phyloP scores from a whole-genome alignment of 2,329 filamentous ascomycete genomes.

The Cladosporium colombiae region DNA sequence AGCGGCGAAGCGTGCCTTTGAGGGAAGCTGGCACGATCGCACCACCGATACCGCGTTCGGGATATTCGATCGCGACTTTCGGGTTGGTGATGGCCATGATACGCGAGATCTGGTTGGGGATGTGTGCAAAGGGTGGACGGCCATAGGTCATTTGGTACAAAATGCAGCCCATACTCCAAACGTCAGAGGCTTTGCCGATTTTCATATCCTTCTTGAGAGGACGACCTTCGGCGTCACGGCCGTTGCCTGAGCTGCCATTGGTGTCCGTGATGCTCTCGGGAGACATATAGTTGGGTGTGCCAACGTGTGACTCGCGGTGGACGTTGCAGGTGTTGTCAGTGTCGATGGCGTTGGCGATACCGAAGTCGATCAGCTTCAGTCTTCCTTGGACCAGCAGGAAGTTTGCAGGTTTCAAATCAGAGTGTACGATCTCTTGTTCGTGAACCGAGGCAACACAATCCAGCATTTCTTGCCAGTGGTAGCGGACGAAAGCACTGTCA shows the following conservation, averaged over 20 bases:
- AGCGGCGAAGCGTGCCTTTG: slow-evolving; percentile 57
- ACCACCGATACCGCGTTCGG: slow-evolving; percentile 67
- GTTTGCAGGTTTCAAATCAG: slow-evolving; percentile 94
- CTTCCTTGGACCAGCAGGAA: slow-evolving; percentile 89
- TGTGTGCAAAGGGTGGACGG: slow-evolving; percentile 91
- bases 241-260: slow-evolving; percentile 57
- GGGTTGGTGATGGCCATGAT: slow-evolving; percentile 86
- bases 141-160: slow-evolving; percentile 98
- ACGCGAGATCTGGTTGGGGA: slow-evolving; percentile 79
- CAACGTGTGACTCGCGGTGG: slow-evolving; percentile 90
- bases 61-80: slow-evolving; percentile 71
- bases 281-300: slow-evolving; percentile 98
- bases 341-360: slow-evolving; percentile 96
- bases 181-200: slow-evolving; percentile 89
- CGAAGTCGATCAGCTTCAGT: slow-evolving; percentile 96
- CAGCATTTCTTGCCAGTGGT: slow-evolving; percentile 99
- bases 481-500: slow-evolving; percentile 89
- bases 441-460: slow-evolving; percentile 92
- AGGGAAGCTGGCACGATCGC: slow-evolving; percentile 57
- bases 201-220: slow-evolving; percentile 78
- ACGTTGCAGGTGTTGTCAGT: slow-evolving; percentile 96
- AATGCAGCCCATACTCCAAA: slow-evolving; percentile 96
- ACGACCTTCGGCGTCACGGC: slow-evolving; percentile 44
- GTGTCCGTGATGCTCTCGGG: slow-evolving; percentile 90
- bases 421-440: slow-evolving; percentile 88